Evolutionary conservation across 805 yeast genomes (phyloP).

Genomic region (Saccharomycopsis fibuligera): DNA sequence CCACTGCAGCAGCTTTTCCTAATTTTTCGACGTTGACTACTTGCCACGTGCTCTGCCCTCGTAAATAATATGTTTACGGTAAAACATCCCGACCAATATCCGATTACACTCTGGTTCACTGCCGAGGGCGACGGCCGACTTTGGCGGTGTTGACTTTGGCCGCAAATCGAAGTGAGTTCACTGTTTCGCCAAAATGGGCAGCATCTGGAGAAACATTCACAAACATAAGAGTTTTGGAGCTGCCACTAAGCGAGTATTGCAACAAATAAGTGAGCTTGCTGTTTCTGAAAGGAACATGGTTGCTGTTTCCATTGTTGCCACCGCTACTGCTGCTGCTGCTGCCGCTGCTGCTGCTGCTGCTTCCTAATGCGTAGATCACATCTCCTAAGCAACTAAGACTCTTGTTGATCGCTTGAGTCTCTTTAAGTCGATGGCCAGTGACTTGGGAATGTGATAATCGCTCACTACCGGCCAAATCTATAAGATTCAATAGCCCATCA

Average conservation of each 20-base stretch:
- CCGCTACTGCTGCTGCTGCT: slow-evolving; percentile 36
- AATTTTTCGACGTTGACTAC: no score
- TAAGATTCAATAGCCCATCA: slow-evolving; percentile 64
- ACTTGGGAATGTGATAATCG: slow-evolving; percentile 69
- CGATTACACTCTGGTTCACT: no score
- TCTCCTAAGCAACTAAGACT: slow-evolving; percentile 86
- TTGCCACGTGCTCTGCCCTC: no score
- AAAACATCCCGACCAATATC: no score
- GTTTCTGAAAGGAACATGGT: slow-evolving; percentile 88
- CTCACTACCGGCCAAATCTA: slow-evolving; percentile 95
- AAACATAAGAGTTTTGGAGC: slow-evolving; percentile 88
- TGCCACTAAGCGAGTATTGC: slow-evolving; percentile 78
- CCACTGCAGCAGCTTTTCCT: no score
- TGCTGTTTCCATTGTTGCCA: slow-evolving; percentile 40
- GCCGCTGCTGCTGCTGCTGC: slow-evolving; percentile 34
- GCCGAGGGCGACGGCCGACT: no score
- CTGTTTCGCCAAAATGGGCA: slow-evolving; percentile 63
- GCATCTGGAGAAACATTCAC: slow-evolving; percentile 73
- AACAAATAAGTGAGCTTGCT: slow-evolving; percentile 84
- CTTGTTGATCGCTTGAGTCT: slow-evolving; percentile 84
- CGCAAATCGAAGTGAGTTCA: slow-evolving; percentile 85
- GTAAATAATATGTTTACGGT: no score
- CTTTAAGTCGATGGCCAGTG: slow-evolving; percentile 72
- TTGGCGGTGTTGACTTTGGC: slow-evolving; percentile 65
- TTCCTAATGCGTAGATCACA: slow-evolving; percentile 73